phyloP scores from a whole-genome alignment of 2,329 filamentous ascomycete species.

The Plectosphaerella sp. region DNA sequence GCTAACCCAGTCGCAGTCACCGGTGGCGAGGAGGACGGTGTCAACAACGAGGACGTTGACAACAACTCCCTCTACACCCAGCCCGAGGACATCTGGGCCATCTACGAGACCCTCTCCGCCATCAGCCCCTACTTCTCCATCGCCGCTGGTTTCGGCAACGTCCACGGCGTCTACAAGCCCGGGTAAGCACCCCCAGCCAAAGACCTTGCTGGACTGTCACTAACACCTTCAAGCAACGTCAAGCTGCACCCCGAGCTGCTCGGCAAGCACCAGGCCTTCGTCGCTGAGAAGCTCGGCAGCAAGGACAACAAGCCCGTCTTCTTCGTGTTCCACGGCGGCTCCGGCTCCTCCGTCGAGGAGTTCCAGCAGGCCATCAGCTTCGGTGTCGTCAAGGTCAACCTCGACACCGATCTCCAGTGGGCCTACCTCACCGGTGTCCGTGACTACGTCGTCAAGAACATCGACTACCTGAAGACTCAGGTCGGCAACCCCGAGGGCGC shows the following conservation, averaged over 20 bases:
- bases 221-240: slow-evolving; percentile 57
- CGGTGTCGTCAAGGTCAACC: slow-evolving; percentile 99
- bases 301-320: slow-evolving; percentile 88
- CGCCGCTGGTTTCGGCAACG: slow-evolving; percentile 96
- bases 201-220: no score
- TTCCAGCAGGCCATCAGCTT: slow-evolving; percentile 83
- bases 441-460: slow-evolving; percentile 91
- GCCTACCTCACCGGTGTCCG: slow-evolving; percentile 90
- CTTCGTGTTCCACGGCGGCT: slow-evolving; percentile 99
- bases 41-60: slow-evolving; percentile 97
- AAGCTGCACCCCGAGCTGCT: slow-evolving; percentile 94
- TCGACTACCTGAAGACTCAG: slow-evolving; percentile 78
- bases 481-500: slow-evolving; percentile 94
- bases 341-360: slow-evolving; percentile 85
- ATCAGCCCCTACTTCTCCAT: slow-evolving; percentile 98
- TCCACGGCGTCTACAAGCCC: slow-evolving; percentile 98
- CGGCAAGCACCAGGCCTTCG: slow-evolving; percentile 90
- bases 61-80: slow-evolving; percentile 98
- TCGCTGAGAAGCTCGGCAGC: slow-evolving; percentile 72
- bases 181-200: slow-evolving; percentile 33
- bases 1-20: slow-evolving; percentile 58
- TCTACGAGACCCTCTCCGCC: slow-evolving; percentile 78
- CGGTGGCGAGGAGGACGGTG: slow-evolving; percentile 94
- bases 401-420: slow-evolving; percentile 97
- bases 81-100: slow-evolving; percentile 90